Base-by-base conservation (phyloP, 495 filamentous ascomycete species). In the Poronia punctata region DNA sequence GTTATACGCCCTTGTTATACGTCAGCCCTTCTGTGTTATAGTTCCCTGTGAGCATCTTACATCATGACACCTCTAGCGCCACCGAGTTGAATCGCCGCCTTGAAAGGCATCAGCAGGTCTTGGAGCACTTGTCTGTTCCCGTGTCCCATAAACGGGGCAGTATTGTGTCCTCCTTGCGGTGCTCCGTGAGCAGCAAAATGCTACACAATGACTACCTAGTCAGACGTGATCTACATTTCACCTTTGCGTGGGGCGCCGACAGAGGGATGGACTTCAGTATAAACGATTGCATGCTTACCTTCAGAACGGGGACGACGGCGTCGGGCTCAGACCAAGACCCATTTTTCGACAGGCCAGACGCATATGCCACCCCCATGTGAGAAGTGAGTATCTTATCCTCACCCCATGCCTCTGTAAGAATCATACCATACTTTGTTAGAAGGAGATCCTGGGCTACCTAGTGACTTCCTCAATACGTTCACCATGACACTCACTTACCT, bases 131-230 rank as follows among this genome's bases (percentile, higher is more conserved):
- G 62, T 7, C 64, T 54, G 25, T 50, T 59, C 0, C 64, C 64
- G 19, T 56, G 59, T 1, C 59, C 53, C 44, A 61, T 57, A 25
- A 60, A 66, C 7, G 64, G 64, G 23, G 61, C 62, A 4, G 57
- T 56, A 31, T 67, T 67, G 26, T 58, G 56, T 0, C 64, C 64
- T 9, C 48, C 57, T 24, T 64, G 61, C 1, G 54, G 57, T 14
- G 53, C 51, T 24, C 54, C 61, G 36, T 67, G 61, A n/a, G 64
- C 66, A 0, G 55, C 59, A 39, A 64, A 68, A 57, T 67, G 62
- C 59, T 65, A 37, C 40, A 26, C 20, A n/a, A n/a, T n/a, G n/a
- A 12, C 8, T 8, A 9, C 8, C 44, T 42, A 41, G 26, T 35
- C 18, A 40, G 30, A 14, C 9, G 14, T 28, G 18, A 14, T 16